These are phyloP conservation scores for Alternaria sp. DNA, from an alignment of 2,329 filamentous ascomycete species.

Conservation along the genomic window DNA sequence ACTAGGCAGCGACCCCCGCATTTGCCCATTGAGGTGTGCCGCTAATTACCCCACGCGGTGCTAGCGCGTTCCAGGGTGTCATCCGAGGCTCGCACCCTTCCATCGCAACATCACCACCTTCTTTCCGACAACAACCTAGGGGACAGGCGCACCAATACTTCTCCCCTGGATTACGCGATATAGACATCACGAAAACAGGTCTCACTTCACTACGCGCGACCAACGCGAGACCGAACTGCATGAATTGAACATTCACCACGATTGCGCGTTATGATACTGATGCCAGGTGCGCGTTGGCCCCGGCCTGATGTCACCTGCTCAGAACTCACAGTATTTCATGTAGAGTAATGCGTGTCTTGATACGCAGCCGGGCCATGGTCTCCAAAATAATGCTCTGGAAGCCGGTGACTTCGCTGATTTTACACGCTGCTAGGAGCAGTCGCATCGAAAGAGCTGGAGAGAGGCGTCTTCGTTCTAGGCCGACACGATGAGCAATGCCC, in stretches of 20 bases:
- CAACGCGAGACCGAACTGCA: background rate
- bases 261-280: background rate
- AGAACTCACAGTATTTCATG: background rate
- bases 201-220: background rate
- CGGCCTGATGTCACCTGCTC: background rate
- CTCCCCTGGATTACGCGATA: background rate
- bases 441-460: background rate
- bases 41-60: background rate
- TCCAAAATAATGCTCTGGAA: background rate
- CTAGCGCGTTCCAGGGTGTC: background rate
- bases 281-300: background rate
- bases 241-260: background rate
- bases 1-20: background rate
- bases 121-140: background rate
- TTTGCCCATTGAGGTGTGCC: background rate
- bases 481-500: background rate
- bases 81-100: background rate
- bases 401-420: background rate
- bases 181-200: fast-evolving
- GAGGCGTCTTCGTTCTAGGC: background rate
- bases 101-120: background rate
- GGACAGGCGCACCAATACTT: background rate
- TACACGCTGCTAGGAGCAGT: background rate
- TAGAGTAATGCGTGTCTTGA: background rate
- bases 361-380: background rate